Percentiles rank a stretch among this genome's conserved stretches.
Conservation (phyloP, 2,329 filamentous ascomycete species). For the Zasmidium angulare region DNA sequence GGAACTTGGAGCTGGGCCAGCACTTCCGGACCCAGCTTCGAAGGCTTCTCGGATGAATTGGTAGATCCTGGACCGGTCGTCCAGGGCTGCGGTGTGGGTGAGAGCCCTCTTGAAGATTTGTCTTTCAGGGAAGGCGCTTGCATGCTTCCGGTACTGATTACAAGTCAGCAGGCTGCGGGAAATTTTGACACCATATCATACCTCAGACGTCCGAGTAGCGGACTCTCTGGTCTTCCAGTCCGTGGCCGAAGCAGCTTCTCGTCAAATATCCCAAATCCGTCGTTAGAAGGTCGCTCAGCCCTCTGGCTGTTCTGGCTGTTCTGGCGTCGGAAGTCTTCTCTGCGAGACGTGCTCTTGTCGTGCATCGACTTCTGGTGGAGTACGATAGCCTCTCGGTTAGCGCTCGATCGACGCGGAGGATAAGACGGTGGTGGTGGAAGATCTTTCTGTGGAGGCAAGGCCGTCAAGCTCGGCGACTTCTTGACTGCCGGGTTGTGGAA, state of each 20-base stretch:
- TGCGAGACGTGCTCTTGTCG: background rate
- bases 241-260: constrained; percentile 12
- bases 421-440: too few species aligned
- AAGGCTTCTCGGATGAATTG: constrained; percentile 4
- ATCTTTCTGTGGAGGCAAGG: too few species aligned
- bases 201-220: constrained; percentile 4
- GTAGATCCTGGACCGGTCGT: constrained; percentile 5
- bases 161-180: background rate
- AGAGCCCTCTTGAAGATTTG: background rate
- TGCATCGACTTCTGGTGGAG: background rate
- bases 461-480: too few species aligned
- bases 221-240: constrained; percentile 3
- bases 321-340: background rate
- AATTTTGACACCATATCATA: background rate
- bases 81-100: background rate
- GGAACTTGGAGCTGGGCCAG: constrained; percentile 11
- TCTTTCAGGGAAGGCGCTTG: background rate
- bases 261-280: constrained; percentile 7
- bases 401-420: constrained; percentile 8
- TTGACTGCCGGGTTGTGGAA: too few species aligned
- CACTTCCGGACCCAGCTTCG: constrained; percentile 9
- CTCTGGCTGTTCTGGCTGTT: constrained; percentile 2
- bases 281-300: constrained; percentile 1
- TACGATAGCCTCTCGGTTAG: background rate
- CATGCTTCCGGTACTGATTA: background rate